Base-by-base conservation (phyloP, 139 green algal genomes). In the Medakamo hakoo region DNA sequence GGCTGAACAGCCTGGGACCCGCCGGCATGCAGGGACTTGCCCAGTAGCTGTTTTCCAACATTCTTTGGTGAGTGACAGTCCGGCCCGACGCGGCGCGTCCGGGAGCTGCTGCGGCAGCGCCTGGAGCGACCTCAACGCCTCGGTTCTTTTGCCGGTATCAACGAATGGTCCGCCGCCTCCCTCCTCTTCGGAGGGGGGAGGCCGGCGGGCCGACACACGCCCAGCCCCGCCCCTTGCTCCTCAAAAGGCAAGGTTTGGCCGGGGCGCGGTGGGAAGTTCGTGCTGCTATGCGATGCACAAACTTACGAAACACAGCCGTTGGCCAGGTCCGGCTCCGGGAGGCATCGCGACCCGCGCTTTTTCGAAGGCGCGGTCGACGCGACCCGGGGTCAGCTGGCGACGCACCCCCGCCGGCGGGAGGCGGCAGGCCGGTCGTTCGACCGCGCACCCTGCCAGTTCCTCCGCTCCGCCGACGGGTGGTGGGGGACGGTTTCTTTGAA, bases 221-320 rank as follows among this genome's bases (percentile, higher is more conserved):
- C 22, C 2, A 3, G 30, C n/a, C n/a, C 4, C 49, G 28, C 2
- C 3, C 55, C 49, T 20, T 21, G 62, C 26, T n/a, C n/a, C n/a
- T n/a, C n/a, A n/a, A n/a, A n/a, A n/a, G n/a, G n/a, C n/a, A n/a
- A n/a, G n/a, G n/a, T n/a, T n/a, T n/a, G n/a, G 31, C 21, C 62
- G 27, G 22, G 30, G 18, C 18, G 22, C 16, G 71, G 31, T 69
- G 66, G 67, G 66, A 65, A 70, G 68, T 67, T 80, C 76, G 74
- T 74, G 69, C 63, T 26, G 27, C 71, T 79, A 76, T 66, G 68
- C 73, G 73, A 76, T 79, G 73, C 68, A 66, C 60, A 79, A 67
- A 30, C 73, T 49, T 75, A 71, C 65, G 32, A 60, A n/a, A 63
- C 25, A 61, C 69, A n/a, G 69, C 52, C 30, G 58, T 57, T 25